These are phyloP conservation scores for Beta corolliflora DNA, from an alignment of 179 eudicot genomes.

Conservation along the genomic window DNA sequence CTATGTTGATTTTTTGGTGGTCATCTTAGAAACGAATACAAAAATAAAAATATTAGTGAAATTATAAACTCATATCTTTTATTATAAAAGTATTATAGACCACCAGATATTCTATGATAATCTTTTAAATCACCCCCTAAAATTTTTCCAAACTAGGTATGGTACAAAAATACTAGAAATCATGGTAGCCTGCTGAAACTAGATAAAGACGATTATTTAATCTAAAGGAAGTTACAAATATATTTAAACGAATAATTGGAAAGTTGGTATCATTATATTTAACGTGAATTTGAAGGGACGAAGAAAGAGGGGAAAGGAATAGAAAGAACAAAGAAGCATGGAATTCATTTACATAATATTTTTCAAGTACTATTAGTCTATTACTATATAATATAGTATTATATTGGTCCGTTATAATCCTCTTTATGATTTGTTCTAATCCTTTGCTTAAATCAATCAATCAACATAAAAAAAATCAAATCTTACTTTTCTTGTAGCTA, in stretches of 20 bases:
- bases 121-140: too few relatives aligned
- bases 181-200: conserved; percentile 20
- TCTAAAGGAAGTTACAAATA: not conserved
- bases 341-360: not conserved
- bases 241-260: not conserved
- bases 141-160: not conserved
- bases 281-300: conserved; percentile 36
- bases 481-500: conserved; percentile 32
- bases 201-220: conserved; percentile 13
- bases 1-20: too few relatives aligned
- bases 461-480: conserved; percentile 26
- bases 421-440: conserved; percentile 28
- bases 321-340: conserved; percentile 27
- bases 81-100: too few relatives aligned
- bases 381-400: not conserved
- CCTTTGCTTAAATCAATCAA: conserved; percentile 31
- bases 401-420: conserved; percentile 12
- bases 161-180: not conserved
- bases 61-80: too few relatives aligned
- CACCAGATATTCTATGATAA: too few relatives aligned
- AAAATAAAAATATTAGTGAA: too few relatives aligned
- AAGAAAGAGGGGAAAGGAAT: conserved; percentile 23
- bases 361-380: not conserved
- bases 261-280: conserved; percentile 20
- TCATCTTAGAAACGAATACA: too few relatives aligned